phyloP scores from a whole-genome alignment of 2,329 filamentous ascomycete species.

The Mariannaea elegans region DNA sequence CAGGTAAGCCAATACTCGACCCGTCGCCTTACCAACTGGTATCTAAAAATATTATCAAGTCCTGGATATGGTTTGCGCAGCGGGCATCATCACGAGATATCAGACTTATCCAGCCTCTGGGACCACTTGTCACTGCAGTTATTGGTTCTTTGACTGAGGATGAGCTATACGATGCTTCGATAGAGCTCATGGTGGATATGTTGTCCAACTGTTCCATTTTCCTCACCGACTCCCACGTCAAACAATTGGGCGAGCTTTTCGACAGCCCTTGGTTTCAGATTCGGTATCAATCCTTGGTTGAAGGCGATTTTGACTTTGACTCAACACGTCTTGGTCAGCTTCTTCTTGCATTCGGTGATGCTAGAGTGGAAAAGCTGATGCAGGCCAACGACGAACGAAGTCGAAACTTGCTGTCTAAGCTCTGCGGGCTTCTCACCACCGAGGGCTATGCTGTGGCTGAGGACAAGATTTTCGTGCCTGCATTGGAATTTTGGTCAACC shows the following conservation, averaged over 20 bases:
- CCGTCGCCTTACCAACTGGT: neutral
- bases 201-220: constrained; percentile 72
- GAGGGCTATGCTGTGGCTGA: constrained; percentile 75
- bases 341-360: constrained; percentile 74
- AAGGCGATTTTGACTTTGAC: constrained; percentile 71
- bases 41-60: constrained; percentile 51
- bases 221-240: constrained; percentile 66
- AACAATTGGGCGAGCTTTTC: constrained; percentile 66
- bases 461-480: constrained; percentile 77
- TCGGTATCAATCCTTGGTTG: constrained; percentile 63
- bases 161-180: constrained; percentile 65
- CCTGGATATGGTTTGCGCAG: constrained; percentile 80
- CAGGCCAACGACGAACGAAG: constrained; percentile 59
- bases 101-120: constrained; percentile 66
- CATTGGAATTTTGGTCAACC: constrained; percentile 83
- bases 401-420: constrained; percentile 62
- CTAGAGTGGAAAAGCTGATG: constrained; percentile 68
- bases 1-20: constrained; percentile 59
- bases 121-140: constrained; percentile 65
- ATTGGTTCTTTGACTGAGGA: constrained; percentile 69
- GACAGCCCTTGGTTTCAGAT: constrained; percentile 66
- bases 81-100: constrained; percentile 66
- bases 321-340: constrained; percentile 72
- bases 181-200: constrained; percentile 72
- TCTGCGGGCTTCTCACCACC: constrained; percentile 72